Base-by-base conservation (phyloP, 2,329 filamentous ascomycete species). In the Zymoseptoria brevis region DNA sequence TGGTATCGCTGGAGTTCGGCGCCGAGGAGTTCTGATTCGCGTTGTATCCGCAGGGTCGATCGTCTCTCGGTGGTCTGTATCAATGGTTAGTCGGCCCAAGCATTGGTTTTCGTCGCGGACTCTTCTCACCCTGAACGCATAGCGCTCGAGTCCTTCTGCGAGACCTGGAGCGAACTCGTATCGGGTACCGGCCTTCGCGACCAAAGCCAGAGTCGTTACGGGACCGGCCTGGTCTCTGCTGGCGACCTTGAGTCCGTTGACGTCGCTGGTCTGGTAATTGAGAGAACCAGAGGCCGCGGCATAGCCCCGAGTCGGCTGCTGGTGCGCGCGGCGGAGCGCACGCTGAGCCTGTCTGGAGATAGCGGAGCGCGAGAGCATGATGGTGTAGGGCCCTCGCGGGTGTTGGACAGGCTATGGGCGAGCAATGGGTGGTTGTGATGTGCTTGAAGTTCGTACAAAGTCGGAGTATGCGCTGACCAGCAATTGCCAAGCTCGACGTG, bases 1-100 rank as follows among this genome's bases (percentile, higher is more conserved):
- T 96, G 91, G 77, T 89, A 90, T 66, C 93, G 82, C 69, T 80
- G 83, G 79, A 97, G 86, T 84, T 93, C 87, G 71, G 90, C 90
- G 74, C 95, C 94, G 66, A 99, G 86, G 63, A 99, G 87, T 80
- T 99, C 94, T 71, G 90, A 85, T 81, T 99, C 94, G 80, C 94
- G 89, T 73, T 87, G 88, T 76, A 99, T 96, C 75, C 92, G 89
- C 72, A 99, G 81, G 60, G 90, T 90, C 67, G 92, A 94, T 76
- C 94, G 87, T 78, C 88, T 88, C 68, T 86, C 77, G 70, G 94
- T 99, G 81, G 87, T 91, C 88, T 93, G 58, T 60, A 53, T 57
- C 26, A 52, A 22, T 35, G n/a, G 64, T 67, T 60, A 69, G 64
- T 55, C 55, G 50, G 57, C 49, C 29, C 45, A 22, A 56, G 49